Percentiles rank a stretch among this genome's conserved stretches.
Conservation (phyloP, 345 rosid genomes). For the Salix brachista region DNA sequence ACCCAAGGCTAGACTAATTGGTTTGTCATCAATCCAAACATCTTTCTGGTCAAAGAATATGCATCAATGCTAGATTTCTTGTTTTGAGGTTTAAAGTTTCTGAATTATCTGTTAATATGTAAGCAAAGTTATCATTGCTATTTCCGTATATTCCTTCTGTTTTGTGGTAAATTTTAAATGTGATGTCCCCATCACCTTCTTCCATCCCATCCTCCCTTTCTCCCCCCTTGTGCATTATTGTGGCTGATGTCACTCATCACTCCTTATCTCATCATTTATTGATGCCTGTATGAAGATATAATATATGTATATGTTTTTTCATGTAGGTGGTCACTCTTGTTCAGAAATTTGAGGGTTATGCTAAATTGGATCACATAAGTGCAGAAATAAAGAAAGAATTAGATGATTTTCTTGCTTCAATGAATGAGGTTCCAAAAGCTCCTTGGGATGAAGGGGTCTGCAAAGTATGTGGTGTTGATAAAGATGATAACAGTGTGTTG, state of each 20-base stretch:
- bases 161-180: too few relatives aligned
- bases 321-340: conserved; percentile 67
- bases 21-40: too few relatives aligned
- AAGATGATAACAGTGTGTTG: conserved; percentile 95
- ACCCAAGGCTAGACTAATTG: too few relatives aligned
- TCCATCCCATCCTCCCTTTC: too few relatives aligned
- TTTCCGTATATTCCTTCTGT: too few relatives aligned
- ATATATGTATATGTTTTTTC: conserved; percentile 8
- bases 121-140: too few relatives aligned
- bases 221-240: not conserved
- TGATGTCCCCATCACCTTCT: too few relatives aligned
- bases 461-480: conserved; percentile 96
- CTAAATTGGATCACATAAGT: conserved; percentile 50
- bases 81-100: too few relatives aligned
- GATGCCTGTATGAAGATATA: conserved; percentile 10
- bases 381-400: conserved; percentile 65
- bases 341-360: conserved; percentile 57
- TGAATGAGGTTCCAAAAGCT: conserved; percentile 78
- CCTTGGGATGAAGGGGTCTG: conserved; percentile 99
- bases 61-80: too few relatives aligned
- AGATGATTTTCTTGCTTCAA: conserved; percentile 57
- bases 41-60: too few relatives aligned
- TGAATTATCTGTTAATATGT: too few relatives aligned
- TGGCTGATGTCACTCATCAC: not conserved
- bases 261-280: not conserved